A percentile compares a stretch with the other conserved stretches of the same genome.
Evolutionary conservation across 2,329 filamentous ascomycete genomes (phyloP).

Genomic region (Penicillium frequentans): DNA sequence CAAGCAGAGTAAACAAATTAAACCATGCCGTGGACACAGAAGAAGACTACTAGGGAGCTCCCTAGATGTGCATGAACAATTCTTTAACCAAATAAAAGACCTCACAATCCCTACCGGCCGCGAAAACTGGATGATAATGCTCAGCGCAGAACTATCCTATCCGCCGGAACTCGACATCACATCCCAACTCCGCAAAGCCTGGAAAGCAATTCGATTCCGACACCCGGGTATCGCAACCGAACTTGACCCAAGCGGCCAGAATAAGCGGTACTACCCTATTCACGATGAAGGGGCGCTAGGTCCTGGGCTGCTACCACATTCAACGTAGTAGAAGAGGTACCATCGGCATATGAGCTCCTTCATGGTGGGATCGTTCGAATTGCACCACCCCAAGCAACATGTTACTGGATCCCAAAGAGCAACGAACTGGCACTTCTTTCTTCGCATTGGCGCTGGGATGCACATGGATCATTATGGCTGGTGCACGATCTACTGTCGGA

Average conservation of each 20-base stretch:
- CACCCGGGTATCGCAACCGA: not conserved
- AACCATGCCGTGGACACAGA: not conserved
- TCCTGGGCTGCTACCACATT: not conserved
- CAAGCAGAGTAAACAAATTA: not conserved
- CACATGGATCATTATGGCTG: not conserved
- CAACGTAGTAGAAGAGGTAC: not conserved
- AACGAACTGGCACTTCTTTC: not conserved
- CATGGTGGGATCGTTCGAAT: not conserved
- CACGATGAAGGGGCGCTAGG: not conserved
- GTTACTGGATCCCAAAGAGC: not conserved
- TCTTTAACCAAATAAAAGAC: not conserved
- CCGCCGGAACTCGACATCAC: not conserved
- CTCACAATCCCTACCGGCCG: not conserved
- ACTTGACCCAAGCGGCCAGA: not conserved
- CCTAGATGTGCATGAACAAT: not conserved
- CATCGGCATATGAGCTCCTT: not conserved
- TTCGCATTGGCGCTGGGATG: not conserved
- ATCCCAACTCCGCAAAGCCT: not conserved
- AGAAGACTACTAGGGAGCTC: not conserved
- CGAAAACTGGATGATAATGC: not conserved
- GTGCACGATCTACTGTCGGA: not conserved
- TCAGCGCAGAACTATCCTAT: not conserved
- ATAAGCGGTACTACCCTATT: not conserved
- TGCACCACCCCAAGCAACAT: not conserved
- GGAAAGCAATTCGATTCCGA: not conserved